A percentile compares a stretch with the other conserved stretches of the same genome.
Conservation (phyloP, 23 red algal genomes). For the Gracilaria vermiculophylla region DNA sequence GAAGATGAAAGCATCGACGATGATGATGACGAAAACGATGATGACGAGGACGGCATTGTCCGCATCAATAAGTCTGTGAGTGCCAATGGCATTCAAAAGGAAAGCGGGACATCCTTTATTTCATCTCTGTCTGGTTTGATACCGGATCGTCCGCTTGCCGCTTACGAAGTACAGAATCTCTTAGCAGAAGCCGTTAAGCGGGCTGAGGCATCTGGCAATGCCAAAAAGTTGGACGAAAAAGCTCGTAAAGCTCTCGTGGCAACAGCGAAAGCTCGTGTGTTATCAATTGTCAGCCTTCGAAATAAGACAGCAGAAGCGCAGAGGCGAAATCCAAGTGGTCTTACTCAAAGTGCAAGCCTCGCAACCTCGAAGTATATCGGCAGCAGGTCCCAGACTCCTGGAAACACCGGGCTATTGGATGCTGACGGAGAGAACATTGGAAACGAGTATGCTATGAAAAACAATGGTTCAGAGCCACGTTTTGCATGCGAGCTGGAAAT, state of each 20-base stretch:
- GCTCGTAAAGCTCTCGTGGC: slow-evolving; percentile 31
- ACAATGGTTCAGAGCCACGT: neutral
- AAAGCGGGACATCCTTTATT: neutral
- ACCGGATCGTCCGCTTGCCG: slow-evolving; percentile 15
- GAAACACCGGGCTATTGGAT: neutral
- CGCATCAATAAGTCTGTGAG: neutral
- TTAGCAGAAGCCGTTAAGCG: slow-evolving; percentile 27
- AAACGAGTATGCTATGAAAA: neutral
- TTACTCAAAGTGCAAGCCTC: neutral
- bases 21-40: slow-evolving; percentile 16
- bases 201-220: slow-evolving; percentile 10
- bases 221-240: slow-evolving; percentile 37
- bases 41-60: slow-evolving; percentile 26
- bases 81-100: neutral
- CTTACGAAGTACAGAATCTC: slow-evolving; percentile 16
- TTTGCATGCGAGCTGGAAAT: slow-evolving; percentile 87
- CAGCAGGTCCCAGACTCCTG: neutral
- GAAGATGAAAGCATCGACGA: slow-evolving; percentile 19
- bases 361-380: neutral
- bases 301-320: slow-evolving; percentile 27
- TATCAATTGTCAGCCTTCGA: slow-evolving; percentile 36
- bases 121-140: neutral
- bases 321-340: neutral
- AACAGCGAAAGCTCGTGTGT: slow-evolving; percentile 46
- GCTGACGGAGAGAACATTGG: neutral